Evolutionary conservation across 2,329 filamentous ascomycete genomes (phyloP), one percentile per base, ranked within the genome.

Genomic region (Fusarium xylarioides): DNA sequence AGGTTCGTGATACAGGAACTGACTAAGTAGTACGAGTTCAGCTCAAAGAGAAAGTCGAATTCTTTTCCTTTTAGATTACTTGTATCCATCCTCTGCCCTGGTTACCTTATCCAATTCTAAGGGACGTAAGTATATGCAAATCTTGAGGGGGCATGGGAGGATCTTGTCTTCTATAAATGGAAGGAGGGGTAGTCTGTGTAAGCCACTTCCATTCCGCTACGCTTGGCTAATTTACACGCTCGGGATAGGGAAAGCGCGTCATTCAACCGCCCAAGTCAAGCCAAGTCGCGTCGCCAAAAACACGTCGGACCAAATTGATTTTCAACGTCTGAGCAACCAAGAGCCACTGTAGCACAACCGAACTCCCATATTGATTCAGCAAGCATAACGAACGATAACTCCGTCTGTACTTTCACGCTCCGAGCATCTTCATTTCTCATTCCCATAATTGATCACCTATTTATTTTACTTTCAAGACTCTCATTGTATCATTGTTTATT

Each of bases 231-330:
- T 70, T 70, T 66, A 64, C 62, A 52, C 70, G 68, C 32, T 26
- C 12, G 34, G n/a, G 26, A n/a, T 30, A 26, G 18, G 47, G 62
- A 60, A 64, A 71, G 71, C 71, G 78, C 78, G 78, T 79, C 70
- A 71, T 64, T 59, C 53, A 35, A 35, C n/a, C 32, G 18, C 30
- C 49, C 49, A 55, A 56, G 16, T 37, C 28, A 55, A 42, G 52
- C 28, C 38, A 68, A 70, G 71, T 70, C 78, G 77, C 76, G 76
- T 79, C 74, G 68, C 68, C 74, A 72, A 77, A 79, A 79, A 79
- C 76, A 72, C 76, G 76, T 63, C 69, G 59, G 47, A 16, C 49
- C 63, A 69, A 76, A 76, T 72, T 76, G 73, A 73, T 76, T 67
- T 74, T 70, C 70, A 60, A 67, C 63, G 53, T 56, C 53, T 57